Evolutionary conservation across 495 filamentous ascomycete species (phyloP).

Genomic region (Penicillium nucicola): DNA sequence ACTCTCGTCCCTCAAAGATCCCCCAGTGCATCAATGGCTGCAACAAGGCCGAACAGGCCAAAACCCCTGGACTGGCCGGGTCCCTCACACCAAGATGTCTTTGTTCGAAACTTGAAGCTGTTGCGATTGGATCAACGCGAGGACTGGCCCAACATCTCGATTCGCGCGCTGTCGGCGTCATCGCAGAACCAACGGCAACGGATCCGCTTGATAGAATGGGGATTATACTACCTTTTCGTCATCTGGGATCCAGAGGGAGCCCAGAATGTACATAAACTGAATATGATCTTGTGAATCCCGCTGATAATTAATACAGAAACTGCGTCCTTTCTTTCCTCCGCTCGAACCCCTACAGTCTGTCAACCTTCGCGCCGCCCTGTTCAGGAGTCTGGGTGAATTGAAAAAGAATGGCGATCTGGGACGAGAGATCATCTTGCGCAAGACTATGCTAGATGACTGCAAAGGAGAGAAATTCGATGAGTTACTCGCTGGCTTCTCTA

Average conservation of each 20-base stretch:
- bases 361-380: constrained; percentile 84
- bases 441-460: constrained; percentile 91
- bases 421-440: constrained; percentile 72
- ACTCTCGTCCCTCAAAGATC: constrained; percentile 12
- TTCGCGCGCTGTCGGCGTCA: constrained; percentile 61
- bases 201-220: constrained; percentile 78
- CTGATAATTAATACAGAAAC: constrained; percentile 54
- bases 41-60: constrained; percentile 28
- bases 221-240: constrained; percentile 73
- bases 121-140: constrained; percentile 69
- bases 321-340: constrained; percentile 85
- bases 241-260: constrained; percentile 77
- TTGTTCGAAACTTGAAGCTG: constrained; percentile 75
- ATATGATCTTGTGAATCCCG: background rate
- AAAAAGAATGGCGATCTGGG: constrained; percentile 84
- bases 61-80: constrained; percentile 37
- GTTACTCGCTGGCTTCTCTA: constrained; percentile 74
- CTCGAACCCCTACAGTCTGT: constrained; percentile 82
- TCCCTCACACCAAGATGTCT: constrained; percentile 59
- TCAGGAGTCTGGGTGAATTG: constrained; percentile 69
- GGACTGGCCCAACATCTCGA: constrained; percentile 74
- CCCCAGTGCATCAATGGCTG: constrained; percentile 26
- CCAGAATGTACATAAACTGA: constrained; percentile 53
- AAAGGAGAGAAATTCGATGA: constrained; percentile 80
- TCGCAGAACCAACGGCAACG: constrained; percentile 74